phyloP scores from a whole-genome alignment of 805 yeast species.

The Wickerhamomyces sydowiorum region DNA sequence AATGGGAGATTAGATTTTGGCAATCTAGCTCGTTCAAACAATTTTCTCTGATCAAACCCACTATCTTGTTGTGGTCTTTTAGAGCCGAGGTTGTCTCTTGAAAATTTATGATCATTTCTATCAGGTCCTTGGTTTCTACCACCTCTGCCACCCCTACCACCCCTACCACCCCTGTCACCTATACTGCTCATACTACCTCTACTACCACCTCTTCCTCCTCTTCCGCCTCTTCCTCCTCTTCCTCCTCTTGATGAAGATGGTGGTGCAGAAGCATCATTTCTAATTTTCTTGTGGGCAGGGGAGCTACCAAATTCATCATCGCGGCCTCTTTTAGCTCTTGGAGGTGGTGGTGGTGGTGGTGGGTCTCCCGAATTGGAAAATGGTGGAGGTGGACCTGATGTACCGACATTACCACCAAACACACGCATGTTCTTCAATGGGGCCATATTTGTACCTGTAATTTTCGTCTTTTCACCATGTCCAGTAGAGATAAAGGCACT shows the following conservation, averaged over 20 bases:
- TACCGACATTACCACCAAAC: not conserved
- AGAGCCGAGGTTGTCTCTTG: not conserved
- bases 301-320: not conserved
- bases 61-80: not conserved
- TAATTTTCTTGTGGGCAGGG: not conserved
- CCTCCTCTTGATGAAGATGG: not conserved
- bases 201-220: not conserved
- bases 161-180: slow-evolving; percentile 4
- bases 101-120: not conserved
- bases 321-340: not conserved
- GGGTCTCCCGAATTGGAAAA: not conserved
- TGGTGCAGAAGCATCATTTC: not conserved
- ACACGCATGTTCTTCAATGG: not conserved
- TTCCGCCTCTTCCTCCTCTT: not conserved
- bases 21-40: not conserved
- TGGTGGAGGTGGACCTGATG: not conserved
- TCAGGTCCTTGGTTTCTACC: not conserved
- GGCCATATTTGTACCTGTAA: not conserved
- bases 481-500: too few species aligned
- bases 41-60: not conserved
- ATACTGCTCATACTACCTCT: not conserved
- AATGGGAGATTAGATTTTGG: not conserved
- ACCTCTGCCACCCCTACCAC: slow-evolving; percentile 5
- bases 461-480: not conserved
- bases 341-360: not conserved